Conservation (phyloP, 2,329 filamentous ascomycete genomes). For the Hymenoscyphus scutula region DNA sequence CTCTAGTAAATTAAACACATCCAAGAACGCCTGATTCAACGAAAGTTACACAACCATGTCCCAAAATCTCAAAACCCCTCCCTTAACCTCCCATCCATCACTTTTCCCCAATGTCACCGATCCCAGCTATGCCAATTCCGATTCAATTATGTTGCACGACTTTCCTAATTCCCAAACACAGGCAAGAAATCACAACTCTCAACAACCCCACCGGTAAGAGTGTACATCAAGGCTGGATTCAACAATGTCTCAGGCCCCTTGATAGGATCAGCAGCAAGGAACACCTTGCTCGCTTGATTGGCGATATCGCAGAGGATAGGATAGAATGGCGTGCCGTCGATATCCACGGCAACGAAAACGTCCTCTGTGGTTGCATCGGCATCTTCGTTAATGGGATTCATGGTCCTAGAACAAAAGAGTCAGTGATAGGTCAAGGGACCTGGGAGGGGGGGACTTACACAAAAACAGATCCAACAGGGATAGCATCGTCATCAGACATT, state of each 20-base stretch:
- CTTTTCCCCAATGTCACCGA: too few species aligned
- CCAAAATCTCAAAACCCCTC: too few species aligned
- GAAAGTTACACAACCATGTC: too few species aligned
- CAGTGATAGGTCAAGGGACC: too few species aligned
- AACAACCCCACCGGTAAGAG: background rate
- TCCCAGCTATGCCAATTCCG: too few species aligned
- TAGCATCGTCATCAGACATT: background rate
- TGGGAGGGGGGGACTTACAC: background rate
- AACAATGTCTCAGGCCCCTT: background rate
- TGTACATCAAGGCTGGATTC: background rate
- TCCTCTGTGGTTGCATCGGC: background rate
- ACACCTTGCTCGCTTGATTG: background rate
- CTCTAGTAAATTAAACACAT: too few species aligned
- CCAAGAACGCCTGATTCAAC: too few species aligned
- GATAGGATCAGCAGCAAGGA: background rate
- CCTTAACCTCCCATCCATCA: too few species aligned
- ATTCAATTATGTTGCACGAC: too few species aligned
- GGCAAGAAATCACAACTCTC: slow-evolving; percentile 6
- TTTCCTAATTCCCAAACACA: background rate
- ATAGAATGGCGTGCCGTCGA: background rate
- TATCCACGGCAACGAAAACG: background rate
- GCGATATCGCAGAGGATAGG: background rate
- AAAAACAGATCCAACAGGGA: background rate
- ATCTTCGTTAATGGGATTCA: background rate
- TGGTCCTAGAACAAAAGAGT: background rate